phyloP scores from a whole-genome alignment of 1,139 yeast genomes.

The Taphrina communis region DNA sequence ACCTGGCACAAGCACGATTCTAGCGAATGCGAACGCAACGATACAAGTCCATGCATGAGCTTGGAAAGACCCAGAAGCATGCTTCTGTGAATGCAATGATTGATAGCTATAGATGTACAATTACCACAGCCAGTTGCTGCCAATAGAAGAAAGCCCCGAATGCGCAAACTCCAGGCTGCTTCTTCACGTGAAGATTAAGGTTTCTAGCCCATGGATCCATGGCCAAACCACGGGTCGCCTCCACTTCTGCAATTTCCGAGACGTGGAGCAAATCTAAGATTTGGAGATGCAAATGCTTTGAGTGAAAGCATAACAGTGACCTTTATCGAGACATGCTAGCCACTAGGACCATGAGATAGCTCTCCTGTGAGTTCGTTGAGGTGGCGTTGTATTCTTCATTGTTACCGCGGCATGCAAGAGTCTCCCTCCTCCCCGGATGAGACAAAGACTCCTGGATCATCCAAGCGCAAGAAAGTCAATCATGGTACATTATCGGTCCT shows the following conservation, averaged over 20 bases:
- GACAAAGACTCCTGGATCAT: conserved; percentile 8
- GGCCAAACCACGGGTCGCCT: not conserved
- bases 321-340: not conserved
- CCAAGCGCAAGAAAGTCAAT: conserved; percentile 39
- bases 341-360: not conserved
- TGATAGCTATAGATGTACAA: no score
- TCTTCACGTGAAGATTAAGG: no score
- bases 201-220: no score
- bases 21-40: no score
- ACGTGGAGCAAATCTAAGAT: conserved; percentile 1
- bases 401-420: not conserved
- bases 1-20: no score
- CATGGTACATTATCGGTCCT: conserved; percentile 13
- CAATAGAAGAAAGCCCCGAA: no score
- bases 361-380: not conserved
- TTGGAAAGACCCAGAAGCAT: no score
- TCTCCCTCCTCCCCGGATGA: not conserved
- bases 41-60: no score
- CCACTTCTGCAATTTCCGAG: conserved; percentile 1
- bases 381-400: not conserved
- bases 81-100: no score
- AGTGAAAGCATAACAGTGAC: no score
- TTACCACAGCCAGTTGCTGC: no score
- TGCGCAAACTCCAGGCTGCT: no score
- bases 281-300: not conserved